A percentile compares a stretch with the other conserved stretches of the same genome.
These are phyloP conservation scores for Trichoderma arundinaceum DNA, from an alignment of 2,329 filamentous ascomycete genomes.

Conservation along the genomic window DNA sequence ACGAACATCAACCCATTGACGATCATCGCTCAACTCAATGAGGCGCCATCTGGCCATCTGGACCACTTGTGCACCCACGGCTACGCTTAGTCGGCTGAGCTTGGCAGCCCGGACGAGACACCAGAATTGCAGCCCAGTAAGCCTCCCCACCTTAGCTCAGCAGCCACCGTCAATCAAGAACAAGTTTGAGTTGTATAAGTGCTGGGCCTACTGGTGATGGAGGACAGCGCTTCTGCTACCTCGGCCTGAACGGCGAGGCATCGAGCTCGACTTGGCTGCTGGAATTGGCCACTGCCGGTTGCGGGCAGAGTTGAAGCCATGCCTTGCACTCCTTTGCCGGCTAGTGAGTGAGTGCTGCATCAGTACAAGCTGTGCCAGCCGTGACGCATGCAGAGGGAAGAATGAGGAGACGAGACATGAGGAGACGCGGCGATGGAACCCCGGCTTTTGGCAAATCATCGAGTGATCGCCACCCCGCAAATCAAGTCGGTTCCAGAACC, in stretches of 20 bases:
- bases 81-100: neutral
- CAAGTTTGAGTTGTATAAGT: neutral
- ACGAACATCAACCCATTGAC: conserved; percentile 5
- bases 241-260: no score
- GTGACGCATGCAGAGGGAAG: conserved; percentile 23
- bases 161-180: conserved; percentile 19
- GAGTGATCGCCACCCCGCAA: conserved; percentile 31
- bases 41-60: neutral
- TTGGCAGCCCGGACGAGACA: neutral
- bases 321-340: neutral
- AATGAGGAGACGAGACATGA: neutral
- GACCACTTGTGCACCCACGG: neutral
- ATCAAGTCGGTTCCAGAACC: conserved; percentile 30
- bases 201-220: no score
- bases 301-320: neutral
- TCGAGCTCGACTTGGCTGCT: neutral
- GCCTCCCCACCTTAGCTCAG: conserved; percentile 29
- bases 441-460: conserved; percentile 18
- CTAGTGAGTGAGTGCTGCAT: neutral
- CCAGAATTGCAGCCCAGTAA: conserved; percentile 1
- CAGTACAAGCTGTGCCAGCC: neutral
- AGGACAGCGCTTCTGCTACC: no score
- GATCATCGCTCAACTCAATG: conserved; percentile 10
- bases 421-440: conserved; percentile 8
- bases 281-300: conserved; percentile 5